Base-by-base conservation (phyloP, 176 grass and related monocot genomes). In the Cocos nucifera region DNA sequence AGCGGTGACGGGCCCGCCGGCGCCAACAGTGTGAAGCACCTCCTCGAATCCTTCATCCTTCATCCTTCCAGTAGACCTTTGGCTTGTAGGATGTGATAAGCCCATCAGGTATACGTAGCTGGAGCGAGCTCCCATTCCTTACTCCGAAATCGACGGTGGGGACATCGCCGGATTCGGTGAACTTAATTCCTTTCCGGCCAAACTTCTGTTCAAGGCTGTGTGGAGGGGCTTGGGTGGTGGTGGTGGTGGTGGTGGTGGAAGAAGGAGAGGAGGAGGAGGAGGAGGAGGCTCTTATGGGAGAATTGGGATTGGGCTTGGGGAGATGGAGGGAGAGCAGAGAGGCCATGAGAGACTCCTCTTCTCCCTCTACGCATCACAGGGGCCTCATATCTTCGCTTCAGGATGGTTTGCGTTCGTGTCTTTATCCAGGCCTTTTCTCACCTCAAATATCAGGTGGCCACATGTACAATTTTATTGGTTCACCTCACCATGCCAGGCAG, bases 1-100 rank as follows among this genome's bases (percentile, higher is more conserved):
- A 3, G 49, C 12, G 17, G 23, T 24, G 8, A 17, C 21, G 22
- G 58, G 9, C 58, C 72, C 24, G 35, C 74, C 4, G 4, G 24
- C 26, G 53, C 64, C 10, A 56, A 82, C 59, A 35, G 92, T 91
- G 73, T 77, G 76, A 10, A 97, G 87, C 63, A 97, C 73, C 81
- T 91, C 92, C 69, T 80, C 62, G 73, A 81, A 97, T 5, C 75
- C 83, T 8, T 88, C 83, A n/a, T n/a, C n/a, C n/a, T n/a, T n/a
- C n/a, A 8, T 85, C 92, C 78, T 88, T 85, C 92, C 87, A 91
- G 73, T 65, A 80, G 59, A 97, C 92, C 78, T 97, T 91, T 21
- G 92, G 92, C 30, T 78, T 74, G 75, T 91, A 97, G 51, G 92
- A 97, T 1, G 92, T 91, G 75, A 97, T 78, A 54, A 97, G 73